phyloP scores from a whole-genome alignment of 305 asterid species.

The Nicotiana rustica region DNA sequence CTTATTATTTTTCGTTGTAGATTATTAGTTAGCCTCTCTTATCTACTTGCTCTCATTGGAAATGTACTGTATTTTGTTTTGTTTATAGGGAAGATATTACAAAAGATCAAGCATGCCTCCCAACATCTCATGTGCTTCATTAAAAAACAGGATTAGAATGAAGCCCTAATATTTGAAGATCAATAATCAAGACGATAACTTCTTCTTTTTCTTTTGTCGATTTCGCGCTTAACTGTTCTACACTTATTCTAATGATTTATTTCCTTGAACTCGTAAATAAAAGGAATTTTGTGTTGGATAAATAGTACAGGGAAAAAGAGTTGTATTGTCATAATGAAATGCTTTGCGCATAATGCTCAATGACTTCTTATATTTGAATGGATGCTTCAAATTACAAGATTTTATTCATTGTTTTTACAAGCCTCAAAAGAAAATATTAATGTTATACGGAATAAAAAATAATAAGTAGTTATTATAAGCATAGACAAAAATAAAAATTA shows the following conservation, averaged over 20 bases:
- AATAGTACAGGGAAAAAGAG: neutral
- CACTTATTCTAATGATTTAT: neutral
- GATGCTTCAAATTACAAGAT: neutral
- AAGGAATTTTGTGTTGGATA: neutral
- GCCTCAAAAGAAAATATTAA: neutral
- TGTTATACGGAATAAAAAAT: too few species aligned
- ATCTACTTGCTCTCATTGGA: neutral
- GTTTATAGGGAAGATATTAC: neutral
- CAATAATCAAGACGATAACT: neutral
- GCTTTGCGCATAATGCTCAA: neutral
- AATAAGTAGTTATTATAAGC: too few species aligned
- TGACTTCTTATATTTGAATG: slow-evolving; percentile 4
- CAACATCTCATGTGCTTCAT: neutral
- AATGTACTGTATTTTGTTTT: neutral
- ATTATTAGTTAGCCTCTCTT: slow-evolving; percentile 9
- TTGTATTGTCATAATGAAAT: neutral
- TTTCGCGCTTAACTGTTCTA: neutral
- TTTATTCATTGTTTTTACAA: neutral
- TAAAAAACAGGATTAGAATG: neutral
- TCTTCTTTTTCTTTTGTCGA: neutral
- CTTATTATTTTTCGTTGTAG: neutral
- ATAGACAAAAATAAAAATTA: too few species aligned
- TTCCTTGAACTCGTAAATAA: neutral
- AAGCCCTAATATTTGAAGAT: neutral
- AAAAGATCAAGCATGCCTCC: neutral